A percentile compares a stretch with the other conserved stretches of the same genome.
Conservation (phyloP, 306 rosid species). For the Begonia loranthoides region DNA sequence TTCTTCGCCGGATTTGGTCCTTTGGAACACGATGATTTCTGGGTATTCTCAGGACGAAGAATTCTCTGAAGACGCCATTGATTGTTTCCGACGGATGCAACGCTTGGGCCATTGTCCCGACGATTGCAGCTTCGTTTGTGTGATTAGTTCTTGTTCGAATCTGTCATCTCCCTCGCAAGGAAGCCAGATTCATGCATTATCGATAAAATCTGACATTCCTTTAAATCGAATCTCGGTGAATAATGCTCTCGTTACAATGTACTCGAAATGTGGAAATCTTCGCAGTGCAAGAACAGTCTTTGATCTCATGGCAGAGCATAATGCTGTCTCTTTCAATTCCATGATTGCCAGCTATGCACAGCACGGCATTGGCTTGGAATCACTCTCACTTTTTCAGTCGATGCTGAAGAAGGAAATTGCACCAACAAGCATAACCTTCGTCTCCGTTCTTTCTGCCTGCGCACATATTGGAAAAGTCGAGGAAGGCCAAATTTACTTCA, state of each 20-base stretch:
- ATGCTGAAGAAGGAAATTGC: slow-evolving; percentile 39
- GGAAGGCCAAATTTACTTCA: slow-evolving; percentile 51
- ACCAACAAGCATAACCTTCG: slow-evolving; percentile 54
- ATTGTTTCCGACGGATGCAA: slow-evolving; percentile 49
- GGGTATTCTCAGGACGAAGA: slow-evolving; percentile 56
- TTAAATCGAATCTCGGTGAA: slow-evolving; percentile 50
- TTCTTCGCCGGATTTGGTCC: slow-evolving; percentile 52
- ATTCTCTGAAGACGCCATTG: slow-evolving; percentile 53
- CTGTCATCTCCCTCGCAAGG: slow-evolving; percentile 62
- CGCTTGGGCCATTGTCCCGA: slow-evolving; percentile 41
- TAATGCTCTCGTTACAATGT: slow-evolving; percentile 68
- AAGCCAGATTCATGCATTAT: slow-evolving; percentile 51
- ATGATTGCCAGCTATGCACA: slow-evolving; percentile 78
- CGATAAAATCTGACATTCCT: slow-evolving; percentile 65
- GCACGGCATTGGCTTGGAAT: slow-evolving; percentile 50
- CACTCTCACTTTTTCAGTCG: slow-evolving; percentile 40
- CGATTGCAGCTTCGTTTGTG: slow-evolving; percentile 64
- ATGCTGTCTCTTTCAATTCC: slow-evolving; percentile 47
- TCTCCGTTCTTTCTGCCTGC: slow-evolving; percentile 64
- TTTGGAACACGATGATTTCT: slow-evolving; percentile 82
- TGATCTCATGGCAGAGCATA: slow-evolving; percentile 53
- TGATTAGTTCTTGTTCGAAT: slow-evolving; percentile 60
- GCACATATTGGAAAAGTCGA: slow-evolving; percentile 70
- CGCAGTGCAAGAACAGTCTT: slow-evolving; percentile 54
- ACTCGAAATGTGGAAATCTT: slow-evolving; percentile 67